A percentile compares a stretch with the other conserved stretches of the same genome.
Evolutionary conservation across 129 eudicot species (phyloP).

Genomic region (Chrysanthemum seticuspe): DNA sequence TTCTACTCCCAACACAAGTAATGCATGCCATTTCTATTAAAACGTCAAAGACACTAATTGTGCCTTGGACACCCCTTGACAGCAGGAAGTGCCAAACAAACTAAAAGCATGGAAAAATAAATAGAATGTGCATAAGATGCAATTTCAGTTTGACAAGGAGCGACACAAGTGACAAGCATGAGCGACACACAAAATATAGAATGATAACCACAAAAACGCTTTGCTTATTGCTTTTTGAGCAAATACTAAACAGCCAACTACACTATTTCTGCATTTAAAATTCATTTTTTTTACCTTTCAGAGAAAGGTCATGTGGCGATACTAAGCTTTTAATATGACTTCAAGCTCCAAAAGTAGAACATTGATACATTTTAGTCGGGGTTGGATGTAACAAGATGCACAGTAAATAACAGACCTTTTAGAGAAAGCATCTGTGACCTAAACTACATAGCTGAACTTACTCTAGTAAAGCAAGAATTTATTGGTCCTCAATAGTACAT

Average conservation of each 20-base stretch:
- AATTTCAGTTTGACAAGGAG: rapidly evolving
- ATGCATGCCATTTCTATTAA: too few relatives aligned
- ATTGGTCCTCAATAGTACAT: neutral
- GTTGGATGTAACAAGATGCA: neutral
- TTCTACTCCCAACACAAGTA: too few relatives aligned
- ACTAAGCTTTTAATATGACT: neutral
- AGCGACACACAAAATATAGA: too few relatives aligned
- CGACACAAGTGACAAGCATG: too few relatives aligned
- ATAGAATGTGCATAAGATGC: too few relatives aligned
- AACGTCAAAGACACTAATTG: too few relatives aligned
- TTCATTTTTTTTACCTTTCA: neutral
- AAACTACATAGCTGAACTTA: neutral
- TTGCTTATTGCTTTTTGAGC: too few relatives aligned
- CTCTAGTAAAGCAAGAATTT: neutral
- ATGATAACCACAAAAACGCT: too few relatives aligned
- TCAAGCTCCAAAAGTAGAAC: neutral
- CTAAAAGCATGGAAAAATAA: too few relatives aligned
- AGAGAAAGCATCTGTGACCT: conserved; percentile 3
- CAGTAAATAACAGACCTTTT: neutral
- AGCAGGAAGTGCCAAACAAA: too few relatives aligned
- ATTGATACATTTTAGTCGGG: neutral
- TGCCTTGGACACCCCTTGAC: too few relatives aligned
- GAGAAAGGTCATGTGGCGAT: neutral
- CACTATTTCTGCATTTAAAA: neutral
- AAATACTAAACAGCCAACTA: neutral